Base-by-base conservation (phyloP, 805 yeast genomes). In the Debaryomyces maramus region DNA sequence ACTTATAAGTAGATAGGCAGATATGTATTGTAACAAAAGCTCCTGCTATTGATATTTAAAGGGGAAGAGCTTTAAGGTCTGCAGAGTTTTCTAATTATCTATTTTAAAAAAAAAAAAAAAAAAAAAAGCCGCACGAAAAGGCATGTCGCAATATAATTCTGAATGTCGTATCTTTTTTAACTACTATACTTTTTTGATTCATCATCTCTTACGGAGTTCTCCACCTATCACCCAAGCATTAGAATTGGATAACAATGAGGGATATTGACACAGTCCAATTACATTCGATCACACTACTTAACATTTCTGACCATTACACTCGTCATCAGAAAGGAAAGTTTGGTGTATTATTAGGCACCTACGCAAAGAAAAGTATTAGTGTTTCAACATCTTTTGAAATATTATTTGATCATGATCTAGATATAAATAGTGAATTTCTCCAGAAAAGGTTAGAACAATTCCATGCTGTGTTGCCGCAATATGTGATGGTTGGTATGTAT, bases 291-390 rank as follows among this genome's bases (percentile, higher is more conserved):
- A 58, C 60, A 4, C 46, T 67, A 16, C 51, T 65, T 34, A 56
- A 58, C 21, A 50, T 65, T 2, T 51, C 66, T 3, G 70, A 64
- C 48, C 61, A 55, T 24, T 36, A 52, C 3, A 44, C 62, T 8
- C 50, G 71, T 28, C 40, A 46, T 3, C 39, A 47, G 6, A 26
- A 38, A 2, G 45, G 40, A 24, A 36, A 36, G 2, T 47, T 53
- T 41, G 73, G 73, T 0, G 50, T 64, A 3, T 40, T 68, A 15
- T 39, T 65, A 11, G 72, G 72, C 1, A 22, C 34, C 6, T 38
- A 18, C 3, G 42, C 48, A 9, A 46, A 40, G 4, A 19, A 28
- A 1, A 33, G 24, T n/a, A 42, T 55, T 3, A 41, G 45, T 1
- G 46, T 60, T 5, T 18, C 38, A 16, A 60, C 58, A n/a, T 56